Base-by-base conservation (phyloP, 495 filamentous ascomycete species). In the Beverwykella pulmonaria region DNA sequence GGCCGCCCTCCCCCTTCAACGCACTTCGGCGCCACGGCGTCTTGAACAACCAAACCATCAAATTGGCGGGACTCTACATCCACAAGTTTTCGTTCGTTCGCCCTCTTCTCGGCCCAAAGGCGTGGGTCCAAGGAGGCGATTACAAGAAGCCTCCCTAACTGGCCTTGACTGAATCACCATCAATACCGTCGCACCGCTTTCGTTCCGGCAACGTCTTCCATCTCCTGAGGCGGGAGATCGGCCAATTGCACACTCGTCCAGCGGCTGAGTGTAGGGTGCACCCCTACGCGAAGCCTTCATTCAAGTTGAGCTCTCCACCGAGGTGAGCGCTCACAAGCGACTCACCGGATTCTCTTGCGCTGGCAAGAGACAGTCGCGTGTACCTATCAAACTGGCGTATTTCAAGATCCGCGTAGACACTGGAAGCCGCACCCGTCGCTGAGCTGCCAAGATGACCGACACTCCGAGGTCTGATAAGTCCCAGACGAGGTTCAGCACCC, bases 81-180 rank as follows among this genome's bases (percentile, higher is more conserved):
- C 78, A 82, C 77, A 79, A 86, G 83, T 88, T 91, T 79, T 91
- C 90, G 75, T 90, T 91, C 83, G 81, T 88, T 74, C 90, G 91
- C 84, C 93, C 93, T 84, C 91, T 97, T 79, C 89, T 95, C 73
- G 92, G 92, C 82, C 93, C 94, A 76, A 85, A 87, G 73, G 84
- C 86, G 81, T 88, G 92, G 92, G 93, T 94, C 80, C 86, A 87
- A 83, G 92, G 94, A 88, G 92, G 90, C 83, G 90, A 93, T 82
- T 92, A 92, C 82, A 94, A 92, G 83, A 93, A 94, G 84, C 94
- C 94, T 75, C 94, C 94, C 83, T 98, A 98, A 97, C 80, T 93
- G 80, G 83, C 74, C 80, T 81, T 83, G 72, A 48, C 2, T 20
- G 34, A 22, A 26, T 10, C 30, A 23, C 2, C n/a, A 58, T 23